Percentiles rank a stretch among this genome's conserved stretches.
phyloP scores from a whole-genome alignment of 2,329 filamentous ascomycete species.

The Myriosclerotinia scirpicola region DNA sequence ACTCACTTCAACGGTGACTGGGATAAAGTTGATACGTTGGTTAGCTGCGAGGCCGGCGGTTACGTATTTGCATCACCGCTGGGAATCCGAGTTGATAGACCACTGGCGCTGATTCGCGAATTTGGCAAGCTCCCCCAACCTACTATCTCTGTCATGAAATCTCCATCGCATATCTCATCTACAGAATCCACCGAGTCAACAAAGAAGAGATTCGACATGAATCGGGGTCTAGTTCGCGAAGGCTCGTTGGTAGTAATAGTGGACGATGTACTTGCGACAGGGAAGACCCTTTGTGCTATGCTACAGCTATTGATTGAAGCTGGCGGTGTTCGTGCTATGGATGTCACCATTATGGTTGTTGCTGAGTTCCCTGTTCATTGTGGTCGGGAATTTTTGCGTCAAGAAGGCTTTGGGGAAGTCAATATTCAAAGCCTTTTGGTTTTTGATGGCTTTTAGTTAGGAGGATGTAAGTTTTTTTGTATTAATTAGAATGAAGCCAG shows the following conservation, averaged over 20 bases:
- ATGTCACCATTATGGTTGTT: conserved; percentile 32
- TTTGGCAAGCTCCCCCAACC: conserved; percentile 60
- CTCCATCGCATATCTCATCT: conserved; percentile 55
- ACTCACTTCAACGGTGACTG: conserved; percentile 49
- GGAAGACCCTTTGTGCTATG: conserved; percentile 34
- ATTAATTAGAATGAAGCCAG: not conserved
- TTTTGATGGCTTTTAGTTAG: conserved; percentile 25
- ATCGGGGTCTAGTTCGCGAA: conserved; percentile 44
- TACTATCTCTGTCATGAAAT: conserved; percentile 49
- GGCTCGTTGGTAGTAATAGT: conserved; percentile 30
- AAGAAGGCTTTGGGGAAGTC: conserved; percentile 31
- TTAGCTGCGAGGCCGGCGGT: conserved; percentile 57
- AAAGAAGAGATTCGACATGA: conserved; percentile 52
- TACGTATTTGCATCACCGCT: conserved; percentile 56
- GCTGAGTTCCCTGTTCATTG: conserved; percentile 33
- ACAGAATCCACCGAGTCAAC: conserved; percentile 31
- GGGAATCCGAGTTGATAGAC: conserved; percentile 44
- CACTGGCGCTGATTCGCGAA: conserved; percentile 53
- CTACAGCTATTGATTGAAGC: conserved; percentile 30
- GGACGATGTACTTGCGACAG: conserved; percentile 35
- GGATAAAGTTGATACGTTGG: conserved; percentile 48
- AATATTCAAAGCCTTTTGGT: conserved; percentile 35
- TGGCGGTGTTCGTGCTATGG: conserved; percentile 28
- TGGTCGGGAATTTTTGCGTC: conserved; percentile 31
- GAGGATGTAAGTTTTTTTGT: too few relatives aligned